These are phyloP conservation scores for Zygnema circumcarinatum DNA, from an alignment of 139 green algal species.

Conservation along the genomic window DNA sequence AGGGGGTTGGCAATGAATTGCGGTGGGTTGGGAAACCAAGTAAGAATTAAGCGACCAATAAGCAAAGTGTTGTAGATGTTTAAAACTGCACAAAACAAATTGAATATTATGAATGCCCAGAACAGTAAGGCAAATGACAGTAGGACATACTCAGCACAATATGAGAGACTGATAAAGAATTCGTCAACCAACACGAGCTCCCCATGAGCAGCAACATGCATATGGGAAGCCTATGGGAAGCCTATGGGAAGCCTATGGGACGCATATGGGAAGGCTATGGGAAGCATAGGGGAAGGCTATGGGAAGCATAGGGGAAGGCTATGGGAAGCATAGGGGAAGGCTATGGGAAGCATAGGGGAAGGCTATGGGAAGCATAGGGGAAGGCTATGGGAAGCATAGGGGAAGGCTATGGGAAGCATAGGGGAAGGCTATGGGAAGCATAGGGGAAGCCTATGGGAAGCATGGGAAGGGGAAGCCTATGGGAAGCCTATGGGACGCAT, in stretches of 20 bases:
- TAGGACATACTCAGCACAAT: not conserved
- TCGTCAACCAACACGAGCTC: not conserved
- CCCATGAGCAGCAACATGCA: not conserved
- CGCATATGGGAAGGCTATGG: not conserved
- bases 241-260: not conserved
- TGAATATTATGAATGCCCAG: constrained; percentile 1
- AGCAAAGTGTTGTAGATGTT: constrained; percentile 96
- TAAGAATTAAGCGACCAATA: constrained; percentile 91
- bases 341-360: not conserved
- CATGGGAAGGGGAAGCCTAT: not conserved
- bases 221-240: not conserved
- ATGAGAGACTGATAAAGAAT: not conserved
- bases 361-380: not conserved
- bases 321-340: not conserved
- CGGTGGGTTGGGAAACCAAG: constrained; percentile 95
- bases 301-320: not conserved
- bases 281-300: not conserved
- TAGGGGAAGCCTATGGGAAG: not conserved
- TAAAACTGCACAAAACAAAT: constrained; percentile 46
- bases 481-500: not conserved
- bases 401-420: not conserved
- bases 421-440: not conserved
- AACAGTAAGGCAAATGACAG: not conserved
- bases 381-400: not conserved
- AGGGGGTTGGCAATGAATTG: constrained; percentile 77